These are phyloP conservation scores for Barnettozyma botsteinii DNA, from an alignment of 805 yeast genomes.

Conservation along the genomic window DNA sequence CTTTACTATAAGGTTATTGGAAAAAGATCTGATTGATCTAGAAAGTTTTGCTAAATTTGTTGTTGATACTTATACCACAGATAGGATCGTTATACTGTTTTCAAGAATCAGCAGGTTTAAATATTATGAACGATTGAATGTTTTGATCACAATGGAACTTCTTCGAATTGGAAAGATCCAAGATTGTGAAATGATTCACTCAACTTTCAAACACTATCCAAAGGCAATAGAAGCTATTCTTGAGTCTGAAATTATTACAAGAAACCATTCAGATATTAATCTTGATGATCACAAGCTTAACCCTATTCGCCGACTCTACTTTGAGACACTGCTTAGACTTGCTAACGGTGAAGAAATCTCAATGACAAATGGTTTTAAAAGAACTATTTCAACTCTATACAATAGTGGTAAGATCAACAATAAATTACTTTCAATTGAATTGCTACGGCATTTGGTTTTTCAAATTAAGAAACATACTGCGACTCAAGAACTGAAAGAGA, in stretches of 20 bases:
- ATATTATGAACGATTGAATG: constrained; percentile 1
- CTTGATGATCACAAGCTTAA: not conserved
- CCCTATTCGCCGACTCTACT: not conserved
- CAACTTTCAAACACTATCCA: not conserved
- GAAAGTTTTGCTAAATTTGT: not conserved
- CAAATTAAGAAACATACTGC: constrained; percentile 1
- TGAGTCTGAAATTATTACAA: constrained; percentile 1
- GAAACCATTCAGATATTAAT: not conserved
- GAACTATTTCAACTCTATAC: not conserved
- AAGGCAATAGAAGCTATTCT: not conserved
- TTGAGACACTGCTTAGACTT: not conserved
- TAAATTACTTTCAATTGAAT: constrained; percentile 3
- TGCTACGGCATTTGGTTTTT: constrained; percentile 5
- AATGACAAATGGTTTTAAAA: constrained; percentile 5
- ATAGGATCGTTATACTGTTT: not conserved
- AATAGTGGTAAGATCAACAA: constrained; percentile 6
- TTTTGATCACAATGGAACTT: not conserved
- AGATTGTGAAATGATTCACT: not conserved
- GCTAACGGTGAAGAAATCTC: constrained; percentile 2
- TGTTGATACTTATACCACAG: not conserved
- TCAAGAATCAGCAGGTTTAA: not conserved
- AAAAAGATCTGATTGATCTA: not conserved
- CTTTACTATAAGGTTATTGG: not conserved
- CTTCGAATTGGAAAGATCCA: not conserved
- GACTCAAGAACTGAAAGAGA: not conserved